Evolutionary conservation across 2,329 filamentous ascomycete genomes (phyloP), one percentile per base, ranked within the genome.

Genomic region (Monilinia fructigena): DNA sequence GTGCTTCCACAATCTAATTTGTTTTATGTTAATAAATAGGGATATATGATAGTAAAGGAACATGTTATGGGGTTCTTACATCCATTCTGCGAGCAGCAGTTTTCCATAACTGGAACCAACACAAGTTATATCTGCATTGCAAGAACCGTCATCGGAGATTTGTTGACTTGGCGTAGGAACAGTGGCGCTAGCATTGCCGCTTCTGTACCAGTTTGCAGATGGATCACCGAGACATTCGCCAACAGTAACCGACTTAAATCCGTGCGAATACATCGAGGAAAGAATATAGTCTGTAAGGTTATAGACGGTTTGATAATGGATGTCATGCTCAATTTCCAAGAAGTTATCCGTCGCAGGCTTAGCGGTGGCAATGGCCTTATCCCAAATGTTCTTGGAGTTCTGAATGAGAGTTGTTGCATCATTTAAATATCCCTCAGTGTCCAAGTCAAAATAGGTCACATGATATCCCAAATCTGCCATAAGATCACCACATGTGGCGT

Each of bases 401-500:
- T 82, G 79, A 61, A 83, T 82, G 67, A 78, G 70, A 26, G 70
- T 74, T 12, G 80, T 76, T 48, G 73, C 73, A 52, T 78, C 76
- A 63, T 83, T 79, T 66, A 81, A 71, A 70, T 83, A 83, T 68
- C 83, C 82, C 40, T 80, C 79, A 12, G 82, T 84, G 68, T 85
- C 82, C 50, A 84, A 55, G 56, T 75, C 71, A 56, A 75, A 75
- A 58, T 70, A 83, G 48, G 78, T 79, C 63, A 81, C 74, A 70
- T 83, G 81, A 72, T 83, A 83, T 31, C 81, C 81, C 11, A 82
- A 74, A 8, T 61, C 70, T 55, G 74, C 75, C 48, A 78, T 74
- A 74, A 80, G 73, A 61, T 77, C 74, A 26, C 73, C 66, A 10
- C 75, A 77, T 3, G 73, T 76, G 38, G 70, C 72, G 48, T 77